Evolutionary conservation across 345 rosid genomes (phyloP), one percentile per base, ranked within the genome.

Genomic region (Murraya paniculata): DNA sequence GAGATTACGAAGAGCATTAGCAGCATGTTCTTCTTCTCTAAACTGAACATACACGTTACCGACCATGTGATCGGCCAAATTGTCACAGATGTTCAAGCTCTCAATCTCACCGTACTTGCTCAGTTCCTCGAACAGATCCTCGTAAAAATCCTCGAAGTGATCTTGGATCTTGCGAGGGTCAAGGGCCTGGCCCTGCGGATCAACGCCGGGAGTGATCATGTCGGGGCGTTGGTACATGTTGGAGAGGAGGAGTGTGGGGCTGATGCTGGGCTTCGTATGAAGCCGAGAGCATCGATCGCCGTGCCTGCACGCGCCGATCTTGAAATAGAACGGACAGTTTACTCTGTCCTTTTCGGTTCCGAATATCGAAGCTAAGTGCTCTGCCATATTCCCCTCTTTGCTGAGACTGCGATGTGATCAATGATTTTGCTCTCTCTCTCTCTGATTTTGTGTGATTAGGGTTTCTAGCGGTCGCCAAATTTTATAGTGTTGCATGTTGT

Each of bases 221-320:
- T 89, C 92, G 30, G 91, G 91, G 9, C 91, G 89, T 81, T 87
- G 90, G 81, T 89, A 89, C 89, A 89, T 89, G 83, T 87, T 89
- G 59, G 92, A 87, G 65, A 89, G 90, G 39, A 89, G 84, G 55
- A 86, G 85, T 4, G 91, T 85, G 38, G 89, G 90, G 82, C 90
- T 86, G 68, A 85, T 81, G 71, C 86, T 82, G 36, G 93, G 93
- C 72, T 89, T 89, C 21, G 91, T 89, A 82, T 89, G 93, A 55
- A 89, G 89, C 59, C 93, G 78, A 6, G 91, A 88, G 83, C 91
- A 89, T n/a, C 90, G 88, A 73, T 89, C 88, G 38, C 90, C 93
- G 53, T 86, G 93, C 48, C 93, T 78, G 70, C 90, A 86, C 0
- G 93, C 91, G 22, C 91, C 91, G 87, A 85, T 89, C 87, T 89